Conservation (phyloP, 2,329 filamentous ascomycete genomes). For the Ustulina deusta region DNA sequence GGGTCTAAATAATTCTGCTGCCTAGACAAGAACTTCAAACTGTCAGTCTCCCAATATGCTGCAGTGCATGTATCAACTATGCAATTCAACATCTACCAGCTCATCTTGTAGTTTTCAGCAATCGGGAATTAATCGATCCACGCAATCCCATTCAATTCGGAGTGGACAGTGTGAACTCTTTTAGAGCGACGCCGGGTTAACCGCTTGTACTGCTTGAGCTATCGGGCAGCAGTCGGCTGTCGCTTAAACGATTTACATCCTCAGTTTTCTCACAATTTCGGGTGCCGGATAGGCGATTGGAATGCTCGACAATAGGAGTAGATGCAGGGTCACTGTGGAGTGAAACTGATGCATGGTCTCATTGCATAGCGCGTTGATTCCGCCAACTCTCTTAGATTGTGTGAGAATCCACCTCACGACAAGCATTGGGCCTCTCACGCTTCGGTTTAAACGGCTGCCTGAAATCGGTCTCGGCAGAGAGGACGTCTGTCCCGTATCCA, state of each 20-base stretch:
- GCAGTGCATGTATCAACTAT: background rate
- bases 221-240: background rate
- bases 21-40: constrained; percentile 14
- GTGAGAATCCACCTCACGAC: background rate
- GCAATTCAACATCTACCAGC: background rate
- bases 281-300: background rate
- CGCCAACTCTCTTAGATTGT: background rate
- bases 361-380: constrained; percentile 1
- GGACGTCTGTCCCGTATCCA: constrained; percentile 2
- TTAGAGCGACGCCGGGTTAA: background rate
- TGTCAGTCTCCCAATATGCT: background rate
- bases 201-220: background rate
- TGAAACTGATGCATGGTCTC: constrained; percentile 10
- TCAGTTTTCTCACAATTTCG: background rate
- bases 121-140: background rate
- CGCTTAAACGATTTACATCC: background rate
- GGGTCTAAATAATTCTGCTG: constrained; percentile 23
- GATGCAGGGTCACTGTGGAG: background rate
- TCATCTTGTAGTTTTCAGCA: background rate
- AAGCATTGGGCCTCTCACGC: constrained; percentile 8
- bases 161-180: background rate
- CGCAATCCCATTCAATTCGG: background rate
- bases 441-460: constrained; percentile 33
- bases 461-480: constrained; percentile 12
- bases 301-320: background rate